Conservation (phyloP, 2,329 filamentous ascomycete species). For the Hyphodiscus sp. region DNA sequence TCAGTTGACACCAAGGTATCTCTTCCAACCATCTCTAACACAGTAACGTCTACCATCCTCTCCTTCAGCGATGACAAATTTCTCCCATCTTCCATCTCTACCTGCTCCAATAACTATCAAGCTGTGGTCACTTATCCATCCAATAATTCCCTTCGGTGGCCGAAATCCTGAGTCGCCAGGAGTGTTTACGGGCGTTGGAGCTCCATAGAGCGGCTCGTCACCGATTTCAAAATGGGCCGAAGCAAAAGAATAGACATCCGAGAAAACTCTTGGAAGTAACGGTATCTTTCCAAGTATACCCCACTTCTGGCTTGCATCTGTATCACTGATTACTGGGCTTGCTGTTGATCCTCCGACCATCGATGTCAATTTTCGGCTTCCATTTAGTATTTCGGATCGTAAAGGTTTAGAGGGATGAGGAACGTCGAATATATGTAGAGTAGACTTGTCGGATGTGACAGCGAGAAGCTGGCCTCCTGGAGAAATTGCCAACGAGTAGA, state of each 20-base stretch:
- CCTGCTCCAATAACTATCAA: conserved; percentile 75
- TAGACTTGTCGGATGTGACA: conserved; percentile 94
- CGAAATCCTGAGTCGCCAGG: conserved; percentile 37
- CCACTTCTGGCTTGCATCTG: conserved; percentile 67
- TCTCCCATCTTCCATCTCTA: conserved; percentile 79
- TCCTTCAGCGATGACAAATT: conserved; percentile 65
- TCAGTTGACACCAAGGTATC: conserved; percentile 51
- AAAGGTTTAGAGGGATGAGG: conserved; percentile 45
- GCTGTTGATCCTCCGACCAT: conserved; percentile 25
- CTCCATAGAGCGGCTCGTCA: conserved; percentile 65
- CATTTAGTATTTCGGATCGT: conserved; percentile 29
- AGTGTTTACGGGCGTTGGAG: conserved; percentile 38
- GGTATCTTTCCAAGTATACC: conserved; percentile 79
- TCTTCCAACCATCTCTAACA: conserved; percentile 73
- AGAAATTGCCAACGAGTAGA: conserved; percentile 84
- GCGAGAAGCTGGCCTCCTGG: conserved; percentile 75
- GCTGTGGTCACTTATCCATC: conserved; percentile 72
- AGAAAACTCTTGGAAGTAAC: conserved; percentile 78
- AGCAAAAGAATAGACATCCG: conserved; percentile 81
- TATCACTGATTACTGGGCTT: conserved; percentile 31
- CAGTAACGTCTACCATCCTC: conserved; percentile 62
- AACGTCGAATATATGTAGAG: conserved; percentile 88
- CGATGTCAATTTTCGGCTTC: conserved; percentile 29
- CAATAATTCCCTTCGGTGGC: conserved; percentile 75
- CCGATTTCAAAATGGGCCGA: conserved; percentile 77